These are phyloP conservation scores for Inosperma sp. DNA, from an alignment of 768 basidiomycete species.

Conservation along the genomic window DNA sequence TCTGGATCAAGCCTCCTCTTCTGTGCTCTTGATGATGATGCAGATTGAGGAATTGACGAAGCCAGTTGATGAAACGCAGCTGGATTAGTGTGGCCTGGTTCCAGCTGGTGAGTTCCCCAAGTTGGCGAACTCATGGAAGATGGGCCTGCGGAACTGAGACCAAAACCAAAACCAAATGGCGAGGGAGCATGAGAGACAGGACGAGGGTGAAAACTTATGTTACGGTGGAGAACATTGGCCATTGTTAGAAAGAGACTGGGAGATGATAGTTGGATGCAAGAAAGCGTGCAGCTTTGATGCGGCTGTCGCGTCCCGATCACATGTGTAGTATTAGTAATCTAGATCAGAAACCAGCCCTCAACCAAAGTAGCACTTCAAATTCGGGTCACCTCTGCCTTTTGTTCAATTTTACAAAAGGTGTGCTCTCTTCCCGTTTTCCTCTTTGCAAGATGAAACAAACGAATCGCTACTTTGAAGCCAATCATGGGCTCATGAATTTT, in stretches of 20 bases:
- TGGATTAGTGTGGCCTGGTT: conserved; percentile 45
- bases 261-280: conserved; percentile 6
- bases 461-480: conserved; percentile 90
- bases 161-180: conserved; percentile 72
- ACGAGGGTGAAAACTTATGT: conserved; percentile 58
- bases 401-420: conserved; percentile 12
- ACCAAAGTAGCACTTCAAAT: no score
- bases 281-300: neutral
- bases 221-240: conserved; percentile 69
- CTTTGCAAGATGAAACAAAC: conserved; percentile 55
- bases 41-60: conserved; percentile 44
- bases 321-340: neutral
- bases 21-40: conserved; percentile 37
- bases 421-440: conserved; percentile 12
- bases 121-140: conserved; percentile 40
- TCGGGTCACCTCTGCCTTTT: no score
- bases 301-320: conserved; percentile 2
- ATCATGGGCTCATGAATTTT: conserved; percentile 55
- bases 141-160: conserved; percentile 43
- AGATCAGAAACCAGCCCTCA: conserved; percentile 26
- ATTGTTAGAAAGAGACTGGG: conserved; percentile 34
- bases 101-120: conserved; percentile 40
- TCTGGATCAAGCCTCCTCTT: conserved; percentile 69
- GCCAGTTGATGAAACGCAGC: conserved; percentile 52
- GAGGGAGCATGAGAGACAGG: conserved; percentile 58